A percentile compares a stretch with the other conserved stretches of the same genome.
Conservation (phyloP, 305 asterid species). For the Fraxinus latifolia region DNA sequence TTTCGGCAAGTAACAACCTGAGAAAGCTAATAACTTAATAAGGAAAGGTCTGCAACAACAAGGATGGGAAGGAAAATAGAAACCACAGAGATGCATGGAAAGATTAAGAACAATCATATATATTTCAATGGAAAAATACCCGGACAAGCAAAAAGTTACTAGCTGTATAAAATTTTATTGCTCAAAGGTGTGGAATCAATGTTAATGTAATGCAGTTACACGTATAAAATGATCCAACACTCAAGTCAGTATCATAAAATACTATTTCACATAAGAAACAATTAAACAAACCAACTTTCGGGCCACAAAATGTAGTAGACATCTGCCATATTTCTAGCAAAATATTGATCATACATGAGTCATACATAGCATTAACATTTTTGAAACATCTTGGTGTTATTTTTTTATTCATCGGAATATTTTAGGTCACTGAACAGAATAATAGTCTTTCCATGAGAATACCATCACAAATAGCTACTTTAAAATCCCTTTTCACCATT, state of each 20-base stretch:
- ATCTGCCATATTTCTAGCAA: not conserved
- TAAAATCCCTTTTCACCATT: not conserved
- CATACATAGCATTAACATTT: not conserved
- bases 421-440: not conserved
- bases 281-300: not conserved
- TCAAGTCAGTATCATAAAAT: not conserved
- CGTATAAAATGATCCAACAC: not conserved
- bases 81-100: not conserved
- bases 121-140: not conserved
- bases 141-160: not conserved
- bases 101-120: not conserved
- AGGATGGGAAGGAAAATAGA: not conserved
- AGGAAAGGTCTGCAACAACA: not conserved
- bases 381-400: not conserved
- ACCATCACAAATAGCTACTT: not conserved
- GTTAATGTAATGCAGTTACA: not conserved
- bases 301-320: not conserved
- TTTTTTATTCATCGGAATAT: not conserved
- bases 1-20: not conserved
- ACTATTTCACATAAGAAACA: not conserved
- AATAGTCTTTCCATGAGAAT: not conserved
- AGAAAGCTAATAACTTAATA: not conserved
- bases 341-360: not conserved
- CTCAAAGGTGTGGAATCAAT: not conserved
- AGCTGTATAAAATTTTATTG: not conserved